Conservation (phyloP, 768 basidiomycete species). For the Lyophyllum semitale region DNA sequence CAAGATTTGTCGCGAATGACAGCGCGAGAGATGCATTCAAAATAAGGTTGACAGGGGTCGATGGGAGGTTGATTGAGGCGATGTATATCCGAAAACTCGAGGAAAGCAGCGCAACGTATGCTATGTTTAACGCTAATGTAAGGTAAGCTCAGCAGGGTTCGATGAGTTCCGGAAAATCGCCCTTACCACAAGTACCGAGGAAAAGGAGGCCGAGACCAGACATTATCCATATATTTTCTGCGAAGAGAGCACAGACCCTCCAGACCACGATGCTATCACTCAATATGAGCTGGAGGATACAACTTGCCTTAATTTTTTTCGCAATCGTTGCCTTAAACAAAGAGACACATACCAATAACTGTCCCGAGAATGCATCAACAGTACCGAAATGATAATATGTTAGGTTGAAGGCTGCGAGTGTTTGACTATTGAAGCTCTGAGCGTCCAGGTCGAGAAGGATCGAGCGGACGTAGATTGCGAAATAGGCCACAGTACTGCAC, state of each 20-base stretch:
- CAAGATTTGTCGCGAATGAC: background rate
- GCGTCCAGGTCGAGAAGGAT: background rate
- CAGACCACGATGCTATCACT: too few relatives aligned
- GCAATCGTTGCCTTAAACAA: background rate
- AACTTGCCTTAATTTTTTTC: background rate
- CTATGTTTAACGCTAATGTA: background rate
- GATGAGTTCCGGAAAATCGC: background rate
- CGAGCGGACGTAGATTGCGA: background rate
- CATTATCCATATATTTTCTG: background rate
- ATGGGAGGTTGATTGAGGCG: too few relatives aligned
- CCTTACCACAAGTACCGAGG: background rate
- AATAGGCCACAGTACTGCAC: background rate
- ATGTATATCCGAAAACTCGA: too few relatives aligned
- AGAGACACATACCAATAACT: background rate
- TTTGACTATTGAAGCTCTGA: background rate
- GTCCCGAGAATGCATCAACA: background rate
- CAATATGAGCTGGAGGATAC: background rate
- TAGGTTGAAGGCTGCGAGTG: background rate
- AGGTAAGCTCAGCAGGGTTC: background rate
- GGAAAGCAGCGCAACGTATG: too few relatives aligned
- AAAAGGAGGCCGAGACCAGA: background rate
- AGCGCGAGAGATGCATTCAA: background rate
- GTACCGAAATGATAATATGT: background rate
- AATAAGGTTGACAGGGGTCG: too few relatives aligned
- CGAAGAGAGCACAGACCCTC: background rate